Percentiles rank a stretch among this genome's conserved stretches.
These are phyloP conservation scores for Chalciporus sphaerocephalus DNA, from an alignment of 768 basidiomycete genomes.

Conservation along the genomic window DNA sequence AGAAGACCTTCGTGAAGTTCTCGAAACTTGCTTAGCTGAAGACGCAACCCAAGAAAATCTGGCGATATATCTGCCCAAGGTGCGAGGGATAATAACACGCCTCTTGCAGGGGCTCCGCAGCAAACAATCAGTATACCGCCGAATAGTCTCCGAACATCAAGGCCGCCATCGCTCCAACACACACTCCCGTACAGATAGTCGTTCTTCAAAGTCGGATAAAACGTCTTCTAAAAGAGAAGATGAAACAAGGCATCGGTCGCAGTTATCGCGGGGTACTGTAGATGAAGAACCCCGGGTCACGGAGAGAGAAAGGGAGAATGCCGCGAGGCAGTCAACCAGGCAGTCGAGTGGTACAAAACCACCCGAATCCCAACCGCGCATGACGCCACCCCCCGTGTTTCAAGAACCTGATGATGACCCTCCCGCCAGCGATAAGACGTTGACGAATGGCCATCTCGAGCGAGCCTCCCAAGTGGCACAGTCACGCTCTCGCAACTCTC, in stretches of 20 bases:
- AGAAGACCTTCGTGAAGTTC: constrained; percentile 78
- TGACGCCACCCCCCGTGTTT: constrained; percentile 27
- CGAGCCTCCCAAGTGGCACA: constrained; percentile 9
- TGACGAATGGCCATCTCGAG: constrained; percentile 14
- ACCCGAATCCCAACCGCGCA: constrained; percentile 31
- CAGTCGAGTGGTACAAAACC: constrained; percentile 37
- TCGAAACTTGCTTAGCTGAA: constrained; percentile 89
- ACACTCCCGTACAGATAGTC: constrained; percentile 54
- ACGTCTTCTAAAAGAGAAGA: constrained; percentile 36
- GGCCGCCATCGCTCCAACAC: constrained; percentile 46
- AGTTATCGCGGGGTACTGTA: constrained; percentile 39
- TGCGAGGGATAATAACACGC: constrained; percentile 88
- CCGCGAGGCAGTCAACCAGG: constrained; percentile 39
- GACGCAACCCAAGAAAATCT: constrained; percentile 83
- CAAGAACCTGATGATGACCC: constrained; percentile 32
- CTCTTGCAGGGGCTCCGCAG: constrained; percentile 89
- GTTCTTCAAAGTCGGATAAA: constrained; percentile 49
- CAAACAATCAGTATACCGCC: constrained; percentile 87
- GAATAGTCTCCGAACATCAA: constrained; percentile 60
- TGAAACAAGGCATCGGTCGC: constrained; percentile 46
- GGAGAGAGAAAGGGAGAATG: constrained; percentile 39
- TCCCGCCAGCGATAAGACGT: constrained; percentile 10
- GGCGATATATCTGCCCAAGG: constrained; percentile 83
- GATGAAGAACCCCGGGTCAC: constrained; percentile 36
- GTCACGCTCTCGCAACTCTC: constrained; percentile 15